Base-by-base conservation (phyloP, 176 grass and related monocot genomes). In the Oryza coarctata region DNA sequence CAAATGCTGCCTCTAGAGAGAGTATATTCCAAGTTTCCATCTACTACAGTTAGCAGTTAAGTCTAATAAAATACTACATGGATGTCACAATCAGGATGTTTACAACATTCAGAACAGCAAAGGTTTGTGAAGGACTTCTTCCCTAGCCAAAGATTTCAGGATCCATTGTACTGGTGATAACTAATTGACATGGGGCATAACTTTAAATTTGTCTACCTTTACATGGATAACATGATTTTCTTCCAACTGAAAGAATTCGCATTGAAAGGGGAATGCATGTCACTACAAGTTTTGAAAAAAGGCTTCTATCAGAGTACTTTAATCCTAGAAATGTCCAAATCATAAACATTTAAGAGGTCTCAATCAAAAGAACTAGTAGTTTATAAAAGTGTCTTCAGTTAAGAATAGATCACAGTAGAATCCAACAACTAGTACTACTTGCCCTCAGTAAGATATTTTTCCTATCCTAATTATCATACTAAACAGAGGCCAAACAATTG, bases 271-370 rank as follows among this genome's bases (percentile, higher is more conserved):
- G 76, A 69, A 17, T 8, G 8, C 9, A 68, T 36, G 61, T 22
- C 81, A 30, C 1, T 67, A 40, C 18, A 65, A 75, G 14, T 69
- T n/a, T 58, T 22, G 44, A 43, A 69, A 69, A 6, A 17, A 12
- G 38, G 10, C 9, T 40, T 43, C 34, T 80, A 82, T 44, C 64
- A 65, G 43, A 81, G 61, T 52, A 73, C 25, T 49, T 55, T 22
- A 71, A 7, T 38, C 28, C 25, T 79, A 40, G 34, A 70, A 66
- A 68, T 44, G 27, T 49, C 25, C 13, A 25, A 20, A 73, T 18
- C 31, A 52, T 17, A 79, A 47, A 39, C 11, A 52, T 47, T 15
- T 3, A 5, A 32, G 20, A 38, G 22, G 35, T 44, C 31, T n/a
- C 12, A 15, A 18, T 64, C 26, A 4, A 52, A 39, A 20, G 34